Base-by-base conservation (phyloP, 176 grass and related monocot genomes). In the Eleusine coracana region DNA sequence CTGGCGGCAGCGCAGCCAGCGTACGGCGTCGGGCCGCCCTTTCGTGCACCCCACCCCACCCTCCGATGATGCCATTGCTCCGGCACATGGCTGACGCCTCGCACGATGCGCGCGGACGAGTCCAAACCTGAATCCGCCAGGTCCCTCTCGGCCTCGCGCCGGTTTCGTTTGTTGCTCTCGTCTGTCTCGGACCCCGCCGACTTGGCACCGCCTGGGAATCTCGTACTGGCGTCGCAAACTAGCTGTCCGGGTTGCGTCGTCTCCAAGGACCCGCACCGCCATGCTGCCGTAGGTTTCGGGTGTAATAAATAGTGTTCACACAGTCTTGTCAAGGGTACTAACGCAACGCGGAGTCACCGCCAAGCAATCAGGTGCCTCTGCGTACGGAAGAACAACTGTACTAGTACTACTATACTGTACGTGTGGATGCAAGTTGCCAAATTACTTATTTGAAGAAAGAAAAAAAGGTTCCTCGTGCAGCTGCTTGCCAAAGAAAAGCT, bases 121-220 rank as follows among this genome's bases (percentile, higher is more conserved):
- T 28, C 3, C 60, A 21, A 29, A 42, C 21, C 23, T 29, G 39
- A 44, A 68, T 12, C 23, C 17, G 42, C 49, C 68, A 7, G 42
- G 16, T 54, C 48, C 0, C 14, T 17, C 55, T 17, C 55, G 42
- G 8, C 52, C 48, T 0, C 14, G 16, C 55, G 16, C 58, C n/a
- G 76, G 49, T 59, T 48, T 60, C 42, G 17, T 1, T 11, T 17
- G 36, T 5, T 16, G 15, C n/a, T 8, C 17, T 16, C 44, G 23
- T 68, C 62, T 70, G 44, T 44, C 41, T 6, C 11, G 12, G 49
- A 18, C 7, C 42, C 76, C 15, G 62, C 2, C 79, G 10, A 23
- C 31, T 34, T 34, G 69, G 75, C 86, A 74, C 68, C 59, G 80
- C 52, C 29, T 21, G 36, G 52, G 66, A 76, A 34, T 68, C 78